These are phyloP conservation scores for Phytopythium sindhum DNA, from an alignment of 352 stramenopile genomes.

Conservation along the genomic window DNA sequence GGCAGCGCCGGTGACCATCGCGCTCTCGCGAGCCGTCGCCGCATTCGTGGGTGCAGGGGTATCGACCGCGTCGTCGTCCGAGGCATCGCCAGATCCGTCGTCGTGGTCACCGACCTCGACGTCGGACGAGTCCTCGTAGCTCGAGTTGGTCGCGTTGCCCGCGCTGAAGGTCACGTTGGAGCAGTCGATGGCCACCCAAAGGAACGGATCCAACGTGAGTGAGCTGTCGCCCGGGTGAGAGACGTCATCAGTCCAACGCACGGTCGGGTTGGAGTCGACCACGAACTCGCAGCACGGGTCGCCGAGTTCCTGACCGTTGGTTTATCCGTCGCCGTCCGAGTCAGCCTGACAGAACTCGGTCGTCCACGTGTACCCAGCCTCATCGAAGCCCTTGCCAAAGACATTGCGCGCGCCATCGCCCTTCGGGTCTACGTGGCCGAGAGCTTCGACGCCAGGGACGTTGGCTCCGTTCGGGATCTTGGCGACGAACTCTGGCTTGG, in stretches of 20 bases:
- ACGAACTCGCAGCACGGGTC: conserved; percentile 71
- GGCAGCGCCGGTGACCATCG: background rate
- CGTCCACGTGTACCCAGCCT: conserved; percentile 17
- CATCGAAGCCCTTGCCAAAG: conserved; percentile 41
- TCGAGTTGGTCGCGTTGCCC: background rate
- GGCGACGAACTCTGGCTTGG: conserved; percentile 14
- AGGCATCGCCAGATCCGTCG: background rate
- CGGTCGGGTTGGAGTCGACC: conserved; percentile 7
- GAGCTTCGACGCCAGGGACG: conserved; percentile 14
- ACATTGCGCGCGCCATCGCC: conserved; percentile 17
- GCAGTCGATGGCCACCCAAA: conserved; percentile 29
- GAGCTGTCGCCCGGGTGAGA: conserved; percentile 23
- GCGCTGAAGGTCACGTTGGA: conserved; percentile 13
- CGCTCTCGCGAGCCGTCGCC: background rate
- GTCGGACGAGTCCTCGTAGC: background rate
- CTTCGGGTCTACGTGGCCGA: conserved; percentile 20
- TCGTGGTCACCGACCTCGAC: conserved; percentile 4
- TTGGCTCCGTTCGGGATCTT: conserved; percentile 29
- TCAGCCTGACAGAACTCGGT: conserved; percentile 40
- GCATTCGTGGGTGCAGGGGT: background rate
- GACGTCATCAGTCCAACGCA: conserved; percentile 11
- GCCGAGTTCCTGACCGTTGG: conserved; percentile 82
- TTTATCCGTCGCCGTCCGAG: conserved; percentile 74
- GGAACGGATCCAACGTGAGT: conserved; percentile 20
- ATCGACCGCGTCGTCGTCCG: background rate